A percentile compares a stretch with the other conserved stretches of the same genome.
Conservation (phyloP, 768 basidiomycete species). For the Udeniomyces megalosporus region DNA sequence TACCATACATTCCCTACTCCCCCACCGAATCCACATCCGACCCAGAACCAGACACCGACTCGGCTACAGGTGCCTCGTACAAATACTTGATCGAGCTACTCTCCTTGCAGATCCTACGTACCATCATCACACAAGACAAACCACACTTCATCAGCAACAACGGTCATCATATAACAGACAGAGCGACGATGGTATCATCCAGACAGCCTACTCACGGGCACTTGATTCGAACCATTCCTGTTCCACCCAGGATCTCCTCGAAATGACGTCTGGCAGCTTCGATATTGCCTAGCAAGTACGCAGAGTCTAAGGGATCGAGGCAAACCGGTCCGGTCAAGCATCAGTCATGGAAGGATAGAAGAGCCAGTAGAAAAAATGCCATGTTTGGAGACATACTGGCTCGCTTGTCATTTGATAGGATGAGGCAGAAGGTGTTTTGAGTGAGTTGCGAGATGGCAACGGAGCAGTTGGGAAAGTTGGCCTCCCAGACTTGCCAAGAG, state of each 20-base stretch:
- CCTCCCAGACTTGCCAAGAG: constrained; percentile 4
- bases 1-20: too few relatives aligned
- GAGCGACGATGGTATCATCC: too few relatives aligned
- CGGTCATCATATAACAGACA: too few relatives aligned
- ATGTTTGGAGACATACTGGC: neutral
- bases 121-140: too few relatives aligned
- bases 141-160: too few relatives aligned
- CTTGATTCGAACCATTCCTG: constrained; percentile 1
- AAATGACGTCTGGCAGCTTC: constrained; percentile 6
- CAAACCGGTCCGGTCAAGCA: too few relatives aligned
- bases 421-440: constrained; percentile 12
- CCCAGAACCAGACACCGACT: too few relatives aligned
- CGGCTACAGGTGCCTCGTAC: neutral
- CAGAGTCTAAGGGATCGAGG: neutral
- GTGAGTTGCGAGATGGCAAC: constrained; percentile 12
- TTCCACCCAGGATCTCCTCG: constrained; percentile 2
- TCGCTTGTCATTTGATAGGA: constrained; percentile 11
- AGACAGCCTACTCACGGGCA: constrained; percentile 11
- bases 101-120: neutral
- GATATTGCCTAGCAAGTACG: constrained; percentile 6
- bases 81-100: constrained; percentile 1
- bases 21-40: too few relatives aligned
- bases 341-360: neutral
- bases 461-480: constrained; percentile 9
- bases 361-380: neutral